Evolutionary conservation across 164 flowering plant genomes (phyloP).

Genomic region (Saururus chinensis): DNA sequence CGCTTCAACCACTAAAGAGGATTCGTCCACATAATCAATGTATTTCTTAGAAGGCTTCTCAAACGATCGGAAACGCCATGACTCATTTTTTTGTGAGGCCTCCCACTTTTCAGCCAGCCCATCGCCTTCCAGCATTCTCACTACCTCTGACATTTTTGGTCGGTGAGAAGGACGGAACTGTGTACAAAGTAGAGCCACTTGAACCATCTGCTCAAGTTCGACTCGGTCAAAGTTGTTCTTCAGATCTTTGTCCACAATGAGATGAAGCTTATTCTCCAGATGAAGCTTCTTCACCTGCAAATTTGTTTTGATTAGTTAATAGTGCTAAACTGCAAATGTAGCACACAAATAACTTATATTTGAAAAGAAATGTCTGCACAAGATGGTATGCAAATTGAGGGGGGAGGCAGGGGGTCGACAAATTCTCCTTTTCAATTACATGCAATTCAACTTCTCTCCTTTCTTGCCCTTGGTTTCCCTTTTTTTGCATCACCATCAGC

Average conservation of each 20-base stretch:
- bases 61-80: constrained; percentile 37
- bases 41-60: constrained; percentile 44
- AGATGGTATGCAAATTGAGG: too few relatives aligned
- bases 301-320: neutral
- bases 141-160: constrained; percentile 72
- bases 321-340: neutral
- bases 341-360: too few relatives aligned
- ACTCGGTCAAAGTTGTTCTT: constrained; percentile 43
- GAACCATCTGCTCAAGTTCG: constrained; percentile 72
- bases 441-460: too few relatives aligned
- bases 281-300: constrained; percentile 80
- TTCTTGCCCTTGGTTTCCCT: too few relatives aligned
- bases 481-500: too few relatives aligned
- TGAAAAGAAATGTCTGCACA: too few relatives aligned
- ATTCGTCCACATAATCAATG: constrained; percentile 59
- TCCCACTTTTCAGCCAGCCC: constrained; percentile 85
- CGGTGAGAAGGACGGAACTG: constrained; percentile 62
- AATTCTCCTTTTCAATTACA: too few relatives aligned
- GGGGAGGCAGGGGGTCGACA: too few relatives aligned
- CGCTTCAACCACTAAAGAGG: constrained; percentile 70
- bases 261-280: constrained; percentile 50
- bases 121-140: constrained; percentile 78
- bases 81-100: constrained; percentile 56
- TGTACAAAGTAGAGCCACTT: constrained; percentile 71
- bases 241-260: constrained; percentile 72